Percentiles rank a stretch among this genome's conserved stretches.
These are phyloP conservation scores for Ustilago xerochloae DNA, from an alignment of 1,284 basidiomycete genomes.

Conservation along the genomic window DNA sequence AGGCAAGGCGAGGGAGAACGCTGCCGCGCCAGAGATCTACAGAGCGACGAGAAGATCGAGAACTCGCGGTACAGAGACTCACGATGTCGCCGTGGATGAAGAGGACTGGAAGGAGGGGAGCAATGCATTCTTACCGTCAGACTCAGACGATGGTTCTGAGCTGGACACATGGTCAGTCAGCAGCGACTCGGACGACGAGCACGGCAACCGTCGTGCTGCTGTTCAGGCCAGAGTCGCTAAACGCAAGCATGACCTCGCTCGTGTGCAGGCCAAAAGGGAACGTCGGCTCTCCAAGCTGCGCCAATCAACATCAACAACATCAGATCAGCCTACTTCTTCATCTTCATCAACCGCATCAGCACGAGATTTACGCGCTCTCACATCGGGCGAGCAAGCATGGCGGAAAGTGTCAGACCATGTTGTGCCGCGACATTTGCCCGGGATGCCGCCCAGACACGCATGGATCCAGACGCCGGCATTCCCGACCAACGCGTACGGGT, in stretches of 20 bases:
- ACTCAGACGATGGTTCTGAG: conserved; percentile 45
- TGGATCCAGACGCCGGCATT: conserved; percentile 59
- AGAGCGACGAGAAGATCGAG: neutral
- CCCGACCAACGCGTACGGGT: conserved; percentile 43
- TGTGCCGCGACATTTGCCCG: conserved; percentile 53
- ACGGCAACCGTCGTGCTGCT: conserved; percentile 28
- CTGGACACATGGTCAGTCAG: conserved; percentile 43
- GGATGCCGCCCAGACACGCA: conserved; percentile 54
- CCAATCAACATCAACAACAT: neutral
- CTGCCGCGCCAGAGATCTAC: conserved; percentile 7
- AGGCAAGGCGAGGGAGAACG: conserved; percentile 16
- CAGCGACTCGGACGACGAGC: conserved; percentile 36
- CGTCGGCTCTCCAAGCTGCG: conserved; percentile 25
- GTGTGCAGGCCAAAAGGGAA: conserved; percentile 15
- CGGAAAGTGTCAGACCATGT: conserved; percentile 46
- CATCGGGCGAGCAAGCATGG: conserved; percentile 49
- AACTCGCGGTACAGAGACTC: neutral
- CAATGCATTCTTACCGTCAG: conserved; percentile 44
- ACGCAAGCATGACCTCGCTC: conserved; percentile 23
- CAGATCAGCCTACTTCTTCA: neutral
- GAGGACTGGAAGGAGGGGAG: conserved; percentile 22
- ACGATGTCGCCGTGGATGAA: neutral
- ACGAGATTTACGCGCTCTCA: conserved; percentile 30
- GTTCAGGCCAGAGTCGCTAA: conserved; percentile 34
- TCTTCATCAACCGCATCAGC: conserved; percentile 7